Percentiles rank a stretch among this genome's conserved stretches.
Conservation (phyloP, 176 grass and related monocot genomes). For the Chrysopogon serrulatus region DNA sequence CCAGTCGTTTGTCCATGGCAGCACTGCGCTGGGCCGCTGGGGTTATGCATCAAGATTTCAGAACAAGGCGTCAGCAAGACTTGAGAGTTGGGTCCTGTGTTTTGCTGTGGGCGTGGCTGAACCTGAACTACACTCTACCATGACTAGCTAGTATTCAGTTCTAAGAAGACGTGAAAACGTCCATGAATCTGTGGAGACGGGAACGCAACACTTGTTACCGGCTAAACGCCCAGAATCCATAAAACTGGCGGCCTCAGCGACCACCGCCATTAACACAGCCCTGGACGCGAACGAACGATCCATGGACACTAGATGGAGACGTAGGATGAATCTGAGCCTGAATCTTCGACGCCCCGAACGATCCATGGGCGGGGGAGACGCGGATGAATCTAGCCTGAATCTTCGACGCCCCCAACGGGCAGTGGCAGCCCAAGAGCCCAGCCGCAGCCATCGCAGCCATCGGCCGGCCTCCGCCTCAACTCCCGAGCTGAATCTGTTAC, state of each 20-base stretch:
- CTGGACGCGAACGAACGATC: no score
- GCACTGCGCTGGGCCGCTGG: neutral
- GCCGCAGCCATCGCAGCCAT: slow-evolving; percentile 7
- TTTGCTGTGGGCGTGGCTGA: neutral
- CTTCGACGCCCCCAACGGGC: neutral
- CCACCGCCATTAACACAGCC: slow-evolving; percentile 43
- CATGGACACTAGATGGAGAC: no score
- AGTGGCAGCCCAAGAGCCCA: neutral
- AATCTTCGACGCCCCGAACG: no score
- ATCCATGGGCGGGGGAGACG: neutral
- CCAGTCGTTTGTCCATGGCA: neutral
- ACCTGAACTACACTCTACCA: no score
- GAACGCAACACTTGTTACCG: neutral
- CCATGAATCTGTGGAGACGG: neutral
- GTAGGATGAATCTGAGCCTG: no score
- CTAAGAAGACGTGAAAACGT: neutral
- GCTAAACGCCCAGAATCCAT: neutral
- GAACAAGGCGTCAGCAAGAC: neutral
- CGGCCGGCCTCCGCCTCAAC: neutral
- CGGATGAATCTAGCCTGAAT: slow-evolving; percentile 43
- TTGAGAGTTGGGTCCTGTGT: neutral
- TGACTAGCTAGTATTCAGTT: neutral
- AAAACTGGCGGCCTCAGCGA: slow-evolving; percentile 26
- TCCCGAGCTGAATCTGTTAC: slow-evolving; percentile 45
- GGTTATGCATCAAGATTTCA: neutral